Base-by-base conservation (phyloP, 2,329 filamentous ascomycete genomes). In the Nemania sp. region DNA sequence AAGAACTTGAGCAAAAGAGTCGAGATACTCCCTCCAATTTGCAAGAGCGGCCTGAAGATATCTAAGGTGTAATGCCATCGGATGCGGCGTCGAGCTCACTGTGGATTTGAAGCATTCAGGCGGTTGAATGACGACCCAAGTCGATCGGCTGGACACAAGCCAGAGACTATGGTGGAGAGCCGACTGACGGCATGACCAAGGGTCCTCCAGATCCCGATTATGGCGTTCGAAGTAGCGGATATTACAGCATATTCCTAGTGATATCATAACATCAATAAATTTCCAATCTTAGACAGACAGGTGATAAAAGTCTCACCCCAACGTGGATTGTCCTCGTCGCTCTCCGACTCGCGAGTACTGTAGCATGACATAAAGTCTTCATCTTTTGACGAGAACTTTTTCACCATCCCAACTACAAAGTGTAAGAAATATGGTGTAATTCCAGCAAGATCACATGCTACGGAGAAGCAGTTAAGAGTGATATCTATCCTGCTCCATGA, bases 171-270 rank as follows among this genome's bases (percentile, higher is more conserved):
- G 52, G 26, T 59, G 42, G 7, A 59, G 15, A 23, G 48, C 56
- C 12, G 52, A 55, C 45, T 59, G 56, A 15, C 56, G 52, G 41
- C 56, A 59, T 7, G 56, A 55, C 56, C 52, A 59, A 5, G 56
- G 56, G 20, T 59, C 56, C 30, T 59, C 56, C 11, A 52, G 22
- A 2, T 47, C 36, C 26, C 56, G 52, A n/a, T 24, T 26, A 34
- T 59, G 56, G 14, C 39, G 26, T 33, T 59, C 56, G 43, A 59
- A 59, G 26, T 56, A n/a, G 19, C 56, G 47, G 23, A 55, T 52
- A 15, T 56, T 59, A 28, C 56, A 59, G 20, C 51, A 57, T 47
- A 57, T 37, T 11, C 12, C 34, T 53, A n/a, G 28, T n/a, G n/a
- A n/a, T n/a, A 31, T 5, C 11, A 31, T 4, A 4, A 9, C 4